phyloP scores from a whole-genome alignment of 352 stramenopile species.

The Aphanomyces astaci region DNA sequence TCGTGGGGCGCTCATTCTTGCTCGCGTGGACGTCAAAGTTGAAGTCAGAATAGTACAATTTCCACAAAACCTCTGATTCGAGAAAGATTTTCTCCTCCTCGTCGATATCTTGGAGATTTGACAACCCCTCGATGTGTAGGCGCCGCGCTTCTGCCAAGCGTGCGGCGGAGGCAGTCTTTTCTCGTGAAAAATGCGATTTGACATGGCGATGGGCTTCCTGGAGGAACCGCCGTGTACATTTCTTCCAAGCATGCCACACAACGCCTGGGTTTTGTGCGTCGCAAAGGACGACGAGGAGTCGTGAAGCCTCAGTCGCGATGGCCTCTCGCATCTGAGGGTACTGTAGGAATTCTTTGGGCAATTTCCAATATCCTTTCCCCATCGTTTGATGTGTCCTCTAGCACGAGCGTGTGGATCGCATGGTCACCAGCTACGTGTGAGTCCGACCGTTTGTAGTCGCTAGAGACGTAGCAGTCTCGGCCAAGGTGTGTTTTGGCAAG shows the following conservation, averaged over 20 bases:
- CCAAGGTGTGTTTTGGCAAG: no score
- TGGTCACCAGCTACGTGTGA: no score
- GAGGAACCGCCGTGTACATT: neutral
- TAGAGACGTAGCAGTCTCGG: no score
- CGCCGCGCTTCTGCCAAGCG: neutral
- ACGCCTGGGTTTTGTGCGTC: neutral
- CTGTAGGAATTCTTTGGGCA: neutral
- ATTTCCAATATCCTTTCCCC: neutral
- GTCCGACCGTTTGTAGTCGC: no score
- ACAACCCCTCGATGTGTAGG: neutral
- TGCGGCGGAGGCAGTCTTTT: neutral
- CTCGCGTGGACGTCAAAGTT: neutral
- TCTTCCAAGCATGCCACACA: neutral
- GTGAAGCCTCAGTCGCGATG: neutral
- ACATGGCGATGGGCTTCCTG: neutral
- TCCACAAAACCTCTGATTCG: neutral
- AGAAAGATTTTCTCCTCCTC: neutral
- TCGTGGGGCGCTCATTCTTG: neutral
- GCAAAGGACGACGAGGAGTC: neutral
- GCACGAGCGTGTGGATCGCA: neutral
- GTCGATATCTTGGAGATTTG: neutral
- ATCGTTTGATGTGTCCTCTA: neutral
- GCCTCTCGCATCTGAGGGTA: neutral
- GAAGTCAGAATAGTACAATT: neutral
- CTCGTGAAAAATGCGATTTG: neutral